A percentile compares a stretch with the other conserved stretches of the same genome.
Conservation (phyloP, 2,329 filamentous ascomycete species). For the Cladosporium oxysporum region DNA sequence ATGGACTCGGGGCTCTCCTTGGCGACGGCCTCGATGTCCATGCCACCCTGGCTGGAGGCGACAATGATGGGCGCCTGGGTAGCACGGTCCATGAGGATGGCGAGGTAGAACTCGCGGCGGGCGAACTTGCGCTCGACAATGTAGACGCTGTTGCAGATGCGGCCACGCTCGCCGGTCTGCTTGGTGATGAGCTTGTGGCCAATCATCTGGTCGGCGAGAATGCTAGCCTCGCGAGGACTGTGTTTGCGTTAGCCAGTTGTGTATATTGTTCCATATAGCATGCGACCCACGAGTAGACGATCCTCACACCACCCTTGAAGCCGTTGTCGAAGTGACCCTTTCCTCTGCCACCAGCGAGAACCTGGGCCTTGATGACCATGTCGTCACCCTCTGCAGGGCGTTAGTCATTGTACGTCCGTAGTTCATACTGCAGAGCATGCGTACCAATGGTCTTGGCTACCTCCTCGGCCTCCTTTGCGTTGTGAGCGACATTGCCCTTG, state of each 20-base stretch:
- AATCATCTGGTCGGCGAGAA: slow-evolving; percentile 99
- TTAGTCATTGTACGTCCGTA: slow-evolving; percentile 31
- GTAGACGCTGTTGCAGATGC: slow-evolving; percentile 95
- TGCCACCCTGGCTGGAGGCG: slow-evolving; percentile 95
- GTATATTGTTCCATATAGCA: neutral
- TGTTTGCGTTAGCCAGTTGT: slow-evolving; percentile 22
- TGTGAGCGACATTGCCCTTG: slow-evolving; percentile 82
- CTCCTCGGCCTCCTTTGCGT: slow-evolving; percentile 82
- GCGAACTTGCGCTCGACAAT: slow-evolving; percentile 99
- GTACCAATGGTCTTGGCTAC: slow-evolving; percentile 86
- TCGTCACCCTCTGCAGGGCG: slow-evolving; percentile 68
- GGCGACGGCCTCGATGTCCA: slow-evolving; percentile 98
- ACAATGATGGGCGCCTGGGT: slow-evolving; percentile 93
- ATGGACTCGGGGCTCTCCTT: slow-evolving; percentile 98
- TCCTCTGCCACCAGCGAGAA: slow-evolving; percentile 94
- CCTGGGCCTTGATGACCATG: slow-evolving; percentile 99
- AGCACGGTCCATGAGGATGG: slow-evolving; percentile 95
- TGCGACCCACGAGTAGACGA: slow-evolving; percentile 82
- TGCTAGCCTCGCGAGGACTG: slow-evolving; percentile 84
- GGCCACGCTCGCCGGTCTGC: slow-evolving; percentile 91
- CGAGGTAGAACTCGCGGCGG: slow-evolving; percentile 97
- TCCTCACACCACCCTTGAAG: slow-evolving; percentile 96
- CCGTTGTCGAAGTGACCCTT: slow-evolving; percentile 98
- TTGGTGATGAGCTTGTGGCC: slow-evolving; percentile 99
- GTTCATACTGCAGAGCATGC: slow-evolving; percentile 24